Evolutionary conservation across 2,329 filamentous ascomycete species (phyloP).

Genomic region (Cordyceps javanica): DNA sequence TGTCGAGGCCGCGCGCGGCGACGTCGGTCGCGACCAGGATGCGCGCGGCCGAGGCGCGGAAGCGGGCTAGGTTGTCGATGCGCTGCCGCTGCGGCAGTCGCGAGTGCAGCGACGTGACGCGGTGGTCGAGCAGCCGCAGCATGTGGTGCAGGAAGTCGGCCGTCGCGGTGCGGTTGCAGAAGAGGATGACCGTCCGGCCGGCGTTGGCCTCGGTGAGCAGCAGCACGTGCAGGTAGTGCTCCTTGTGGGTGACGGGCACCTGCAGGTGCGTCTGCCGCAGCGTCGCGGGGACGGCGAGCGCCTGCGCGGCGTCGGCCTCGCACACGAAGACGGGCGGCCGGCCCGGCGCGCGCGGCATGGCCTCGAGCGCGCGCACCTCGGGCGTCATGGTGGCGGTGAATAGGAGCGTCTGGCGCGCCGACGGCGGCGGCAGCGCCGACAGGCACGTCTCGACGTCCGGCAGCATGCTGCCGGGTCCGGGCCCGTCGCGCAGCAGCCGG

Average conservation of each 20-base stretch:
- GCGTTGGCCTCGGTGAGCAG: conserved; percentile 72
- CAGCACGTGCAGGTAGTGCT: conserved; percentile 89
- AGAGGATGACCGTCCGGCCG: conserved; percentile 78
- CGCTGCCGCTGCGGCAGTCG: conserved; percentile 78
- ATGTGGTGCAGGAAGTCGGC: conserved; percentile 86
- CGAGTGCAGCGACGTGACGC: conserved; percentile 87
- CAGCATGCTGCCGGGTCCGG: conserved; percentile 79
- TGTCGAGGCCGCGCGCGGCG: conserved; percentile 88
- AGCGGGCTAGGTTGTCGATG: conserved; percentile 80
- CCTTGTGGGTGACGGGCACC: conserved; percentile 84
- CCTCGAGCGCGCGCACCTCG: conserved; percentile 82
- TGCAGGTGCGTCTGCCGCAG: conserved; percentile 81
- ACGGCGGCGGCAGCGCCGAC: conserved; percentile 68
- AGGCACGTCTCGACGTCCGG: conserved; percentile 88
- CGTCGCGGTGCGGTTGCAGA: conserved; percentile 86
- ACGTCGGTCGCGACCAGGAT: conserved; percentile 95
- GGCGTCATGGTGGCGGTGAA: conserved; percentile 95
- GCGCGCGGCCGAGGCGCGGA: conserved; percentile 81
- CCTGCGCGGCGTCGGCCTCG: conserved; percentile 74
- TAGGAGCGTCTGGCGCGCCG: conserved; percentile 81
- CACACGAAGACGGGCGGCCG: conserved; percentile 80
- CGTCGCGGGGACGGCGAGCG: conserved; percentile 71
- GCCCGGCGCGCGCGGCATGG: conserved; percentile 61
- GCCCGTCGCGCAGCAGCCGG: conserved; percentile 64
- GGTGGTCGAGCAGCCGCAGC: conserved; percentile 77